Evolutionary conservation across 2,329 filamentous ascomycete genomes (phyloP), one percentile per base, ranked within the genome.

Genomic region (Hypoxylon sp.): DNA sequence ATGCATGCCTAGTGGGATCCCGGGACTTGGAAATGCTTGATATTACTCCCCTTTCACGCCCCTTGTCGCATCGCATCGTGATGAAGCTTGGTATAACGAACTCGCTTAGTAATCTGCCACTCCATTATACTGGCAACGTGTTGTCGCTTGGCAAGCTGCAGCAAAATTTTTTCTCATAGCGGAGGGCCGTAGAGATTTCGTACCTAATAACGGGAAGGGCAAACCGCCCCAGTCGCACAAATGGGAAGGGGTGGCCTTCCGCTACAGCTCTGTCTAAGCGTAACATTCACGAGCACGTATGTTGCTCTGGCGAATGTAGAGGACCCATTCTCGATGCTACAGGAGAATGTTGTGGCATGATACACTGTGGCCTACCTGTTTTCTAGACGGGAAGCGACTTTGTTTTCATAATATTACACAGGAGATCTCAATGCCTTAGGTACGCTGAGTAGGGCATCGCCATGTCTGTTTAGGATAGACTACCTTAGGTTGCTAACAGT

Each of bases 11-110:
- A 35, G 57, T 65, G 58, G 58, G 35, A 60, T 51, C 56, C 35
- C 27, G 22, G 44, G 27, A 14, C 25, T 53, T 42, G 25, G 22
- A 35, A 49, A 40, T 56, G 53, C 51, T 61, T 48, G 17, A 13
- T 61, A 49, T 60, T 30, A 40, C 44, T 13, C 22, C 60, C 55
- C 35, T 49, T 62, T 58, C 17, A 33, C 46, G 10, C 14, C 20
- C 11, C 44, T 3, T 61, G 46, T 25, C 20, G 31, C 46, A 50
- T 27, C 48, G 14, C 22, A 14, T 53, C 25, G 6, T 17, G 48
- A 42, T 42, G 46, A 30, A 33, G 37, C 53, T 54, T 48, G 17
- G 25, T 37, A 11, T 61, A n/a, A 31, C 6, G 11, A 51, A 53
- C 25, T 55, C 49, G 30, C 31, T 27, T 27, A 46, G 44, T n/a